Base-by-base conservation (phyloP, 495 filamentous ascomycete species). In the Aspergillus affinis region DNA sequence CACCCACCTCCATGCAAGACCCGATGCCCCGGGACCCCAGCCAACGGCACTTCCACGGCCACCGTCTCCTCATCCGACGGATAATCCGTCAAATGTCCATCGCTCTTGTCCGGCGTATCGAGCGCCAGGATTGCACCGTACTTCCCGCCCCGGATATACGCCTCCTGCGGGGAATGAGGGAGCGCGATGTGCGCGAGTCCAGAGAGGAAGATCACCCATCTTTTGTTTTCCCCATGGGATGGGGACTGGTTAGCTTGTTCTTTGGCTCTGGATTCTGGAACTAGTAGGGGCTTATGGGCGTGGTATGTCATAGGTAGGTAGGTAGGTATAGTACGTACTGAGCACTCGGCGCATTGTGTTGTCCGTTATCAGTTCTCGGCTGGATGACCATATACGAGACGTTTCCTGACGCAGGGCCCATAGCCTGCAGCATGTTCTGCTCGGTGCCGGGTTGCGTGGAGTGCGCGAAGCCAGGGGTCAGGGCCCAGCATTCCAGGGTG, bases 401-500 rank as follows among this genome's bases (percentile, higher is more conserved):
- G 45, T 78, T 78, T 5, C 54, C 62, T 2, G 65, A 49, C 32
- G 72, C 53, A 29, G 54, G 26, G 6, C 77, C 78, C 10, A 85
- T 58, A 20, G 66, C 55, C 3, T 77, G 60, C 12, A 63, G 48
- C 0, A 65, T 54, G 2, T 74, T 61, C 15, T 83, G 81, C 2
- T 71, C 27, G 6, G 66, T 80, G 0, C 83, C 83, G n/a, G 81
- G 56, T 45, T 71, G 32, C 4, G 64, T 56, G 13, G 80, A 81
- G 0, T 60, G 63, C 17, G 62, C 48, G 62, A 83, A 79, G 0
- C 76, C 78, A 0, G 69, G 63, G n/a, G 61, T 51, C 18, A 84
- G 65, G 45, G 77, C 68, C 83, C 83, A 85, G 71, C 82, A 86
- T 70, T 84, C 76, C n/a, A 85, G 63, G 0, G 71, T 74, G 9